phyloP scores from a whole-genome alignment of 1,284 basidiomycete species.

The Melampsora abietis-canadensis region DNA sequence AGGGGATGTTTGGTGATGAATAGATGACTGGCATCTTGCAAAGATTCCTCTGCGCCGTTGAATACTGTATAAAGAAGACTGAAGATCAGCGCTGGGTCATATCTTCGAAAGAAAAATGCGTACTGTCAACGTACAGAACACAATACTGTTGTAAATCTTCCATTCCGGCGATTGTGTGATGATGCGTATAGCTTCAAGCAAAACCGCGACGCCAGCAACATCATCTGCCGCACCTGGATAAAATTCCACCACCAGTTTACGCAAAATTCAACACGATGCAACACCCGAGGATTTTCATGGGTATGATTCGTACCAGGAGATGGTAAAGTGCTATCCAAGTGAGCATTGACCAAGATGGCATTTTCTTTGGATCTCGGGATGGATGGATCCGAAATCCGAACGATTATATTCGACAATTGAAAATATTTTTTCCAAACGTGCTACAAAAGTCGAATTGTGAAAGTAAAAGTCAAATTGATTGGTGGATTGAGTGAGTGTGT shows the following conservation, averaged over 20 bases:
- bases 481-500: slow-evolving; percentile 63
- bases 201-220: slow-evolving; percentile 66
- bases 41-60: slow-evolving; percentile 85
- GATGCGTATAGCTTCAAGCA: slow-evolving; percentile 83
- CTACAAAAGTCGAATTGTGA: slow-evolving; percentile 55
- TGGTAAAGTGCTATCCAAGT: slow-evolving; percentile 69
- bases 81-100: background rate
- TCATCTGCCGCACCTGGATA: slow-evolving; percentile 75
- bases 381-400: slow-evolving; percentile 80
- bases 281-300: slow-evolving; percentile 52
- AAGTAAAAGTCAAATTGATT: background rate
- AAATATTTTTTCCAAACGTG: slow-evolving; percentile 88
- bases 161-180: slow-evolving; percentile 69
- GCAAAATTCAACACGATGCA: background rate
- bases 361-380: slow-evolving; percentile 66
- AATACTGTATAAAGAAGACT: slow-evolving; percentile 64
- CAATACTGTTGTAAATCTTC: slow-evolving; percentile 73
- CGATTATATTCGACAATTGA: slow-evolving; percentile 79
- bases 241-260: background rate
- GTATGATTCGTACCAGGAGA: slow-evolving; percentile 54
- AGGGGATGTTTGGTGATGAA: slow-evolving; percentile 34
- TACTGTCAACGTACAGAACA: slow-evolving; percentile 68
- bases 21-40: slow-evolving; percentile 45
- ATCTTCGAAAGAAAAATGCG: background rate
- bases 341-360: slow-evolving; percentile 81